Conservation (phyloP, 305 asterid species). For the Euphrasia arctica region DNA sequence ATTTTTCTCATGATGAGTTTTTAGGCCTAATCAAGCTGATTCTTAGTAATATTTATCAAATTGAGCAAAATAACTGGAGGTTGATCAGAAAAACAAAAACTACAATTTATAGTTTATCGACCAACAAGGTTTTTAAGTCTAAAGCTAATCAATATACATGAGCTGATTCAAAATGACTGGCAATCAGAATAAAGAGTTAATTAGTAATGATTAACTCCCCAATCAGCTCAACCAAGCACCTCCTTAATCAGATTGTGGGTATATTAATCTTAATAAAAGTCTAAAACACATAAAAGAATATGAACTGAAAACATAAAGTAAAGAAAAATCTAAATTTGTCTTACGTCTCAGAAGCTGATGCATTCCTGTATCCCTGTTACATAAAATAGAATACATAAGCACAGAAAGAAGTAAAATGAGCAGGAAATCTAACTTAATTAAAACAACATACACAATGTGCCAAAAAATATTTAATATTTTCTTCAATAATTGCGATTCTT, state of each 20-base stretch:
- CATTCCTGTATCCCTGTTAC: slow-evolving; percentile 78
- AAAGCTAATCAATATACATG: too few species aligned
- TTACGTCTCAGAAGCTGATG: slow-evolving; percentile 83
- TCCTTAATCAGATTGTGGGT: background rate
- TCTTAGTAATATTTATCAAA: too few species aligned
- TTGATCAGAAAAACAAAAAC: too few species aligned
- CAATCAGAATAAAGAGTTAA: too few species aligned
- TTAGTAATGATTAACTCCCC: too few species aligned
- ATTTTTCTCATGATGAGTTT: too few species aligned
- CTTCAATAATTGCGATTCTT: background rate
- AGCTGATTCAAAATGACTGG: too few species aligned
- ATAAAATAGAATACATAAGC: slow-evolving; percentile 13
- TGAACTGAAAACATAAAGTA: slow-evolving; percentile 14
- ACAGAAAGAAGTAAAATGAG: background rate
- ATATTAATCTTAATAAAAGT: background rate
- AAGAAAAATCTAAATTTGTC: slow-evolving; percentile 26
- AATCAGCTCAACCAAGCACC: too few species aligned
- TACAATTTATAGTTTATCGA: too few species aligned
- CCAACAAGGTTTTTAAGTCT: too few species aligned
- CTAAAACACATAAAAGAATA: background rate
- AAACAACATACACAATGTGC: background rate
- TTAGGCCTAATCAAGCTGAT: too few species aligned
- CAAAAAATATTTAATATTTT: background rate
- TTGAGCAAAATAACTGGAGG: too few species aligned
- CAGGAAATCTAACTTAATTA: background rate